A percentile compares a stretch with the other conserved stretches of the same genome.
phyloP scores from a whole-genome alignment of 192 early-diverging fungal genomes.

The Borealophlyctis nickersoniae region DNA sequence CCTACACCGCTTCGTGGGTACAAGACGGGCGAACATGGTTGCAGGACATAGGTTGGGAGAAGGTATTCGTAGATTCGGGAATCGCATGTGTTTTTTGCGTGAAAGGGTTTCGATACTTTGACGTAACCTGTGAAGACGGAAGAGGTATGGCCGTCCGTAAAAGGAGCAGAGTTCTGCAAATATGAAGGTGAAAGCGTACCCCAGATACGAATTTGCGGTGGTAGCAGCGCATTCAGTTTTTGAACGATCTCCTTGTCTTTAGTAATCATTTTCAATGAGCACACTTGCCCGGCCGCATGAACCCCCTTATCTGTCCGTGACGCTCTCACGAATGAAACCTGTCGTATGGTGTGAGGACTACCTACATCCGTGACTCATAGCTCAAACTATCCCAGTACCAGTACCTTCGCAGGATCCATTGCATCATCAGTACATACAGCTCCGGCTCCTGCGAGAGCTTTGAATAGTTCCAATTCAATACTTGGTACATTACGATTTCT shows the following conservation, averaged over 20 bases:
- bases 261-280: constrained; percentile 86
- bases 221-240: constrained; percentile 79
- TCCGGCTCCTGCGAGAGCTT: constrained; percentile 74
- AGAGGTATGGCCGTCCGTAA: too few relatives aligned
- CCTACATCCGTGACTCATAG: too few relatives aligned
- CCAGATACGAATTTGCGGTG: constrained; percentile 79
- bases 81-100: constrained; percentile 89
- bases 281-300: constrained; percentile 93
- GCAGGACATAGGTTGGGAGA: constrained; percentile 86
- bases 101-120: constrained; percentile 71
- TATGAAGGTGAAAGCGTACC: too few relatives aligned
- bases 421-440: constrained; percentile 86
- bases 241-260: constrained; percentile 68
- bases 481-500: constrained; percentile 66
- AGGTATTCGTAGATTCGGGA: constrained; percentile 96
- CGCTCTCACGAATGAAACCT: constrained; percentile 82
- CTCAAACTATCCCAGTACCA: too few relatives aligned
- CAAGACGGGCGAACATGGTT: too few relatives aligned
- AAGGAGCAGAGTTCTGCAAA: too few relatives aligned
- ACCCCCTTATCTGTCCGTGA: constrained; percentile 99
- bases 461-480: constrained; percentile 89
- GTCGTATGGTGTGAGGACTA: too few relatives aligned
- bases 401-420: constrained; percentile 55
- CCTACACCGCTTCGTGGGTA: too few relatives aligned
- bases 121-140: constrained; percentile 73